phyloP scores from a whole-genome alignment of 768 basidiomycete genomes.

The Agrocybe chaxingu region DNA sequence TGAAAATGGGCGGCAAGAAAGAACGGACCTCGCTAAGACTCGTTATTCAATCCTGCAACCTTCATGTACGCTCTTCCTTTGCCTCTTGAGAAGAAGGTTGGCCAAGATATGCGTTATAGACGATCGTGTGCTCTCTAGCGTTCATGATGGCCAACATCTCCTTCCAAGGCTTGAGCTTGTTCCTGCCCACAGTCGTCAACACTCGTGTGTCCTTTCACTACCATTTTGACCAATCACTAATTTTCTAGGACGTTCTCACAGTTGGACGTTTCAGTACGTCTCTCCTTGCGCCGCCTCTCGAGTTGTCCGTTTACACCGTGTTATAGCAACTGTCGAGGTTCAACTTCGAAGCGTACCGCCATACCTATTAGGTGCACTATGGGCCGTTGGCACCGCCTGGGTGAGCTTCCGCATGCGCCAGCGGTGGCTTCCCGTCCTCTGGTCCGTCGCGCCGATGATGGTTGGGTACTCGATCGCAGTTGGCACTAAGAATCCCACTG shows the following conservation, averaged over 20 bases:
- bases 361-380: conserved; percentile 38
- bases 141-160: conserved; percentile 38
- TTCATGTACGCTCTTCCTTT: conserved; percentile 12
- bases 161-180: conserved; percentile 41
- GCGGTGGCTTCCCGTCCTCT: conserved; percentile 31
- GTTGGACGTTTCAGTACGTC: conserved; percentile 32
- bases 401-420: conserved; percentile 32
- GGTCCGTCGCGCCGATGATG: conserved; percentile 35
- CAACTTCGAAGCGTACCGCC: conserved; percentile 50
- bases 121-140: conserved; percentile 24
- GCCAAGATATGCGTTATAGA: conserved; percentile 16
- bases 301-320: background rate
- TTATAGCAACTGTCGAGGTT: conserved; percentile 37
- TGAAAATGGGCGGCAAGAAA: conserved; percentile 24
- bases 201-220: conserved; percentile 29
- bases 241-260: background rate
- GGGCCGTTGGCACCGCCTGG: conserved; percentile 34
- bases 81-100: background rate
- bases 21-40: conserved; percentile 24
- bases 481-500: conserved; percentile 37
- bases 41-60: conserved; percentile 21
- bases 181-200: conserved; percentile 44
- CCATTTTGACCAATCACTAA: background rate
- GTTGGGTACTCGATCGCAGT: conserved; percentile 42
- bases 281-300: background rate